Conservation (phyloP, 805 yeast species). For the Priceomyces medius region DNA sequence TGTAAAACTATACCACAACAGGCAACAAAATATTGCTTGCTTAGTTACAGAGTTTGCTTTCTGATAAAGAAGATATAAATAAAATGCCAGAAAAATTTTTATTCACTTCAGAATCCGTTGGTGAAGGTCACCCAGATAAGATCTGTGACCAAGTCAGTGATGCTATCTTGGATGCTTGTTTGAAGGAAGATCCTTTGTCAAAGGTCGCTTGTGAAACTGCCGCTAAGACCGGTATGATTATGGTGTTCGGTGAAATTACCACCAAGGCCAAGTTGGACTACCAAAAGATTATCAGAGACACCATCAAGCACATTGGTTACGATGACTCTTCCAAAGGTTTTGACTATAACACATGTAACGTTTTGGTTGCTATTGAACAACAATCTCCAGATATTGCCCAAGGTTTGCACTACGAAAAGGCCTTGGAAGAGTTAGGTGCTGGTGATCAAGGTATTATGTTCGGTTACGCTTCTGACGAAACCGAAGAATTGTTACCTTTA, state of each 20-base stretch:
- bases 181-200: constrained; percentile 91
- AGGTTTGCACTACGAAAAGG: constrained; percentile 96
- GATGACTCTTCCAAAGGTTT: constrained; percentile 95
- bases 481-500: constrained; percentile 95
- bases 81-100: constrained; percentile 43
- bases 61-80: neutral
- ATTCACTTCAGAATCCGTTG: constrained; percentile 85
- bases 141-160: constrained; percentile 99
- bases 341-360: constrained; percentile 99
- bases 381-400: constrained; percentile 99
- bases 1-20: neutral
- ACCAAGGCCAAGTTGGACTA: constrained; percentile 93
- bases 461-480: constrained; percentile 99
- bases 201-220: constrained; percentile 99
- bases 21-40: neutral
- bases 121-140: constrained; percentile 94
- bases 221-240: constrained; percentile 98
- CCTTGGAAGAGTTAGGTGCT: constrained; percentile 96
- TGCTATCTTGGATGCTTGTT: constrained; percentile 97
- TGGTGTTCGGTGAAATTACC: constrained; percentile 99
- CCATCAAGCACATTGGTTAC: constrained; percentile 97
- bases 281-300: constrained; percentile 97
- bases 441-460: constrained; percentile 99
- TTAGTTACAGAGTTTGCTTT: constrained; percentile 1
- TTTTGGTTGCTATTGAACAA: constrained; percentile 97